Percentiles rank a stretch among this genome's conserved stretches.
Evolutionary conservation across 257 asterid genomes (phyloP).

Genomic region (Solanum chiquidenum): DNA sequence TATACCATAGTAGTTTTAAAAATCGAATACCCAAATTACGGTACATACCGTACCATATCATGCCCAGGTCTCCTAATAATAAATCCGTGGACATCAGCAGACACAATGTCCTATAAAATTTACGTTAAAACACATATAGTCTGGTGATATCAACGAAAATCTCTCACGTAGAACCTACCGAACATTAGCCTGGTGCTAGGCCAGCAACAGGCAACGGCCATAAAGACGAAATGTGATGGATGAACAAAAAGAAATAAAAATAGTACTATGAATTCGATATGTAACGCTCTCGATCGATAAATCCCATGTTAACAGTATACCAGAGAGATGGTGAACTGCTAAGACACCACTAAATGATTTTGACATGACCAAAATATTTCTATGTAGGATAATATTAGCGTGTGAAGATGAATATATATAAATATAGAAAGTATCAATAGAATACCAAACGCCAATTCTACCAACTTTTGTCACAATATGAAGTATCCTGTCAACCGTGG

Average conservation of each 20-base stretch:
- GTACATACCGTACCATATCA: too few relatives aligned
- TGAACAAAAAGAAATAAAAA: too few relatives aligned
- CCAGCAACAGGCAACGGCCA: background rate
- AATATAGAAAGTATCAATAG: background rate
- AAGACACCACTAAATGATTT: background rate
- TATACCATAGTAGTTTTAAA: too few relatives aligned
- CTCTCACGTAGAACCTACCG: too few relatives aligned
- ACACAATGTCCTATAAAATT: too few relatives aligned
- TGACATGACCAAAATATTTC: background rate
- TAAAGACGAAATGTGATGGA: background rate
- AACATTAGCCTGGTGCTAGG: background rate
- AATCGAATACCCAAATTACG: too few relatives aligned
- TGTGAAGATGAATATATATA: background rate
- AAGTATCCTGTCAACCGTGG: background rate
- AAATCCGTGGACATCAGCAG: too few relatives aligned
- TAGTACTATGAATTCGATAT: background rate
- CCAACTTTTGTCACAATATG: background rate
- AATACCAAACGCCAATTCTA: background rate
- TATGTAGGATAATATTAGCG: background rate
- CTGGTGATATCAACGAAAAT: background rate
- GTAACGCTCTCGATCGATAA: background rate
- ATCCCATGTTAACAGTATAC: background rate
- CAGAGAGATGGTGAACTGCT: background rate
- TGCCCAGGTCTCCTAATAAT: too few relatives aligned
- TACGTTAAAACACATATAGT: too few relatives aligned